Percentiles rank a stretch among this genome's conserved stretches.
Evolutionary conservation across 176 grass and related monocot genomes (phyloP).

Genomic region (Oryza brachyantha): DNA sequence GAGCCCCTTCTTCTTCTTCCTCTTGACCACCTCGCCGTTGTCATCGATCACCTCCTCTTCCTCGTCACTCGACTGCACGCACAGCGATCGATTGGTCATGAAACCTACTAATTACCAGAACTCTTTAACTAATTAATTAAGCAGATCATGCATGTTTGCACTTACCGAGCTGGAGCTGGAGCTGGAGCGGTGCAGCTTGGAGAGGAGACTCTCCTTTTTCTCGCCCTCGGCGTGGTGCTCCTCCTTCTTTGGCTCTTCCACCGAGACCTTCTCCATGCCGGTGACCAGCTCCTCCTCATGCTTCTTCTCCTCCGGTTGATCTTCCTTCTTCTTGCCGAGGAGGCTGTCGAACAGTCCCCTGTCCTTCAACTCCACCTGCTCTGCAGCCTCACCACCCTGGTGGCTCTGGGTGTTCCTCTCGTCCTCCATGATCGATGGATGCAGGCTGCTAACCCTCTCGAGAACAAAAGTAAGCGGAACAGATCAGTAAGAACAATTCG

Average conservation of each 20-base stretch:
- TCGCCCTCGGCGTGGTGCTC: slow-evolving; percentile 36
- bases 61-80: slow-evolving; percentile 75
- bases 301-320: slow-evolving; percentile 32
- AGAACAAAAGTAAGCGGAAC: not conserved
- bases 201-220: slow-evolving; percentile 71
- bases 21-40: slow-evolving; percentile 63
- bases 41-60: slow-evolving; percentile 72
- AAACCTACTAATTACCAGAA: not conserved
- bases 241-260: slow-evolving; percentile 41
- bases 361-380: slow-evolving; percentile 63
- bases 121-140: not conserved
- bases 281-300: slow-evolving; percentile 40
- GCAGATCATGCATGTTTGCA: not conserved
- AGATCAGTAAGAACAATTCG: slow-evolving; percentile 19
- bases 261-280: slow-evolving; percentile 61
- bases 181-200: slow-evolving; percentile 73
- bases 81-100: not conserved
- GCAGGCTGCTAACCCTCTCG: too few relatives aligned
- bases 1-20: slow-evolving; percentile 91
- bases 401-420: slow-evolving; percentile 53
- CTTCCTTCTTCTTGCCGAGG: slow-evolving; percentile 56
- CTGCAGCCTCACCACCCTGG: slow-evolving; percentile 20
- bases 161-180: slow-evolving; percentile 95
- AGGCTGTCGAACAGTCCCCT: slow-evolving; percentile 63
- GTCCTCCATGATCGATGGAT: slow-evolving; percentile 56